phyloP scores from a whole-genome alignment of 257 asterid species.

The Orobanche coerulescens region DNA sequence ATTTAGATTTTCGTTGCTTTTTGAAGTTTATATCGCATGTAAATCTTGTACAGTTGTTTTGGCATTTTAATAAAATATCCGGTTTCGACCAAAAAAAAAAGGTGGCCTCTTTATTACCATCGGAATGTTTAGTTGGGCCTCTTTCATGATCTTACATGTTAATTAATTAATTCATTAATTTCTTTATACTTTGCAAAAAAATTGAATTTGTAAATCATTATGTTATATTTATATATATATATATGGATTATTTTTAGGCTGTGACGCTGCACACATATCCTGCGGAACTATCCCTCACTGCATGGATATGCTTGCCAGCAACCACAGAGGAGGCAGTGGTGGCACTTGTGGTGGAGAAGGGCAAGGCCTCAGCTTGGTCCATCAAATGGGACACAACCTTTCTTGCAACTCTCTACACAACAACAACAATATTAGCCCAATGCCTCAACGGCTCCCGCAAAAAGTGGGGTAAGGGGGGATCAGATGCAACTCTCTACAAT shows the following conservation, averaged over 20 bases:
- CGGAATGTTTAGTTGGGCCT: slow-evolving; percentile 83
- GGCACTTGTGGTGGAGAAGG: slow-evolving; percentile 62
- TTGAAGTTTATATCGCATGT: too few relatives aligned
- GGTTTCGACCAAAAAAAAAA: too few relatives aligned
- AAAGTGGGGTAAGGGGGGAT: too few relatives aligned
- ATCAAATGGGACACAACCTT: slow-evolving; percentile 63
- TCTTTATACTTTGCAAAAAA: background rate
- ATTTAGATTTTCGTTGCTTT: too few relatives aligned
- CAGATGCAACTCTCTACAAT: too few relatives aligned
- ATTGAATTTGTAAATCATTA: background rate
- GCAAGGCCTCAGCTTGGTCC: slow-evolving; percentile 66
- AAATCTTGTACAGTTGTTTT: too few relatives aligned
- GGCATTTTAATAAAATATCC: too few relatives aligned
- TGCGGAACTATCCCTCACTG: slow-evolving; percentile 72
- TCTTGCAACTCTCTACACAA: slow-evolving; percentile 71
- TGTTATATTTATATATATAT: too few relatives aligned
- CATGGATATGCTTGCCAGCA: slow-evolving; percentile 83
- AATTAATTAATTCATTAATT: background rate
- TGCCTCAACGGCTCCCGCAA: too few relatives aligned
- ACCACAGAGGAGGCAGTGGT: slow-evolving; percentile 54
- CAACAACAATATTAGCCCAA: too few relatives aligned
- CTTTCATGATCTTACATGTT: slow-evolving; percentile 86
- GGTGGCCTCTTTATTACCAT: slow-evolving; percentile 69
- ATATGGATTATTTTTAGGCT: slow-evolving; percentile 33
- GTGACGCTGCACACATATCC: slow-evolving; percentile 61